Evolutionary conservation across 2,329 filamentous ascomycete genomes (phyloP).

Genomic region (Verticillium alfalfae): DNA sequence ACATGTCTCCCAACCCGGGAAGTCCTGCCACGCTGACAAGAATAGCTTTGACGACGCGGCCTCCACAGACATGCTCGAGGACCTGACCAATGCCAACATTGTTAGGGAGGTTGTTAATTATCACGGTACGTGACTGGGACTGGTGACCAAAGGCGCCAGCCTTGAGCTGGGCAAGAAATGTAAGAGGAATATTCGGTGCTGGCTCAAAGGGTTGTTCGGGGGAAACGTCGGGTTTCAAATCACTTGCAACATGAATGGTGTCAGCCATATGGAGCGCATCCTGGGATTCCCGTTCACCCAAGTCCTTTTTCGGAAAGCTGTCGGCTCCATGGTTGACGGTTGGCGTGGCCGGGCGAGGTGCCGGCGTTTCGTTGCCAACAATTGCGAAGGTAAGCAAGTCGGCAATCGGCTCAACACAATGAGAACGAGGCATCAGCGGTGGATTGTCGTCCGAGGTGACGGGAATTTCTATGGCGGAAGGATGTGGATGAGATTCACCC

Average conservation of each 20-base stretch:
- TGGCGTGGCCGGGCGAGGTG: background rate
- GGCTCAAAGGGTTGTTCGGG: background rate
- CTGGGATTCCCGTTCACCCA: no score
- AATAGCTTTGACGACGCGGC: conserved; percentile 5
- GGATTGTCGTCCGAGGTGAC: background rate
- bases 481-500: no score
- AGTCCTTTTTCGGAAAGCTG: no score
- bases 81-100: conserved; percentile 3
- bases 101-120: conserved; percentile 7
- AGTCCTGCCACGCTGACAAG: background rate
- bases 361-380: background rate
- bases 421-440: background rate
- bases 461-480: background rate
- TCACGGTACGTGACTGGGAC: conserved; percentile 3
- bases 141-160: background rate
- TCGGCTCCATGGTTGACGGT: background rate
- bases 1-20: background rate
- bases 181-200: background rate
- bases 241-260: background rate
- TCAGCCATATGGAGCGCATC: background rate
- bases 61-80: conserved; percentile 8
- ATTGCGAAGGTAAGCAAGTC: background rate
- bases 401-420: background rate
- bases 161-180: background rate
- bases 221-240: background rate